Base-by-base conservation (phyloP, 2,329 filamentous ascomycete genomes). In the Cladophialophora yegresii region DNA sequence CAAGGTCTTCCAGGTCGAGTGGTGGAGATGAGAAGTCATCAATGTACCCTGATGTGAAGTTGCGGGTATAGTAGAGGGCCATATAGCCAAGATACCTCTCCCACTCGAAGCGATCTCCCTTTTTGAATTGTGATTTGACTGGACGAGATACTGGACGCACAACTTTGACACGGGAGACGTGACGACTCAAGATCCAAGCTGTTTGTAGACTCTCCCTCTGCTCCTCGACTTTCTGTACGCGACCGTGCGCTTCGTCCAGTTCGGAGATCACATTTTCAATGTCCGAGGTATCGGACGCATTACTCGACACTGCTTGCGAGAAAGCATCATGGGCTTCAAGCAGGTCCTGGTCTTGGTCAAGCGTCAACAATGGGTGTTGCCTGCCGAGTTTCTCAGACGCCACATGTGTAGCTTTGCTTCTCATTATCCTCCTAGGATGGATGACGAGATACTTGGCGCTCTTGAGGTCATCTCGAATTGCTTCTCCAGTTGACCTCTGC, bases 161-260 rank as follows among this genome's bases (percentile, higher is more conserved):
- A 12, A 76, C 73, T 22, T 74, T 72, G 7, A 76, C 78, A n/a
- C 75, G 69, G 28, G 74, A 72, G 22, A 79, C 72, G 69, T 78
- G 76, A 54, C 75, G 72, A 43, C 73, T 72, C 20, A 76, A 75
- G 2, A 74, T 76, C 76, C 77, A 79, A 16, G 75, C 77, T 26
- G 74, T 75, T 32, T 72, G 72, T 47, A 77, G 70, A 63, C 74
- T 75, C 62, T 77, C 72, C 20, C 76, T 71, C 28, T 75, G 70
- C 9, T 68, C 68, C 64, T 78, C 73, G 16, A 79, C 62, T 23
- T 71, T 65, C 12, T 74, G 62, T 12, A 79, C 63, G 23, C 58
- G 70, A 30, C 68, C 55, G 23, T 67, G 63, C 10, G 70, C 70
- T 57, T 65, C 59, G 33, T 69, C 61, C 16, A 65, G 22, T 16